phyloP scores from a whole-genome alignment of 371 early-diverging fungal genomes.

The Dinochytrium kinnereticum region DNA sequence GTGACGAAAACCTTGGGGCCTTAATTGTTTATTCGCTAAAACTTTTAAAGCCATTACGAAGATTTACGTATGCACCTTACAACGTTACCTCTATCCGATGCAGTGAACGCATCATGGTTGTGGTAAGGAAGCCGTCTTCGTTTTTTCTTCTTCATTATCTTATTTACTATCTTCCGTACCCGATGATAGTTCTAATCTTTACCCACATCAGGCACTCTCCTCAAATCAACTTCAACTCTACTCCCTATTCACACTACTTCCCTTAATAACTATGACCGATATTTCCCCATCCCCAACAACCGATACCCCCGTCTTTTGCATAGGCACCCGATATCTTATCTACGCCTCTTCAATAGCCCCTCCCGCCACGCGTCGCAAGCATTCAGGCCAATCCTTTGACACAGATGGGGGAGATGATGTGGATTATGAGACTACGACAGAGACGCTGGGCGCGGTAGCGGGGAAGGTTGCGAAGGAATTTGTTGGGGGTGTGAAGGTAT shows the following conservation, averaged over 20 bases:
- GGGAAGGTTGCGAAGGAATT: conserved; percentile 53
- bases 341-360: conserved; percentile 39
- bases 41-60: neutral
- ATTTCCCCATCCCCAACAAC: neutral
- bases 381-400: neutral
- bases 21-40: neutral
- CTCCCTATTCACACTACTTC: conserved; percentile 23
- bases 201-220: conserved; percentile 1
- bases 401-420: conserved; percentile 25
- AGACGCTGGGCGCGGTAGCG: conserved; percentile 35
- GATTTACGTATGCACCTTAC: neutral
- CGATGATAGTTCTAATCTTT: neutral
- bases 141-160: conserved; percentile 15
- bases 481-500: conserved; percentile 44
- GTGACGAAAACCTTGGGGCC: neutral
- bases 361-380: conserved; percentile 10
- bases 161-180: neutral
- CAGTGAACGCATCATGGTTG: neutral
- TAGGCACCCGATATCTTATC: conserved; percentile 38
- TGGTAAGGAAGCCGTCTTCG: conserved; percentile 8
- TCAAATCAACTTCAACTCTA: conserved; percentile 26
- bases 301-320: conserved; percentile 30
- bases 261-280: conserved; percentile 26
- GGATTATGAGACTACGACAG: neutral
- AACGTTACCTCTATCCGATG: conserved; percentile 1